These are phyloP conservation scores for Purpureocillium takamizusanense DNA, from an alignment of 2,329 filamentous ascomycete species.

Conservation along the genomic window DNA sequence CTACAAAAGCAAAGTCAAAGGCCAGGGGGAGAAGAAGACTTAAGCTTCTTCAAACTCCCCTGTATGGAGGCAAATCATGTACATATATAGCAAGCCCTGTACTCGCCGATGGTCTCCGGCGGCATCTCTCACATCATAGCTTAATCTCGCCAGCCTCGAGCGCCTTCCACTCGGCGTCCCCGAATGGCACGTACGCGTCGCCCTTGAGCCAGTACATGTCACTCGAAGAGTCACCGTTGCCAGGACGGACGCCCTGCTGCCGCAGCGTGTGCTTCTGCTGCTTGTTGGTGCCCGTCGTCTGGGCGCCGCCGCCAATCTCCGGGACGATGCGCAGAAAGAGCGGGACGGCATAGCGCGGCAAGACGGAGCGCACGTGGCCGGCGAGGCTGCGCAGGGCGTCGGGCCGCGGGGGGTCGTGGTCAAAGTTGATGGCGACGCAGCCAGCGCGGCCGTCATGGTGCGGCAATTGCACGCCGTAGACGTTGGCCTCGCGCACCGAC, in stretches of 20 bases:
- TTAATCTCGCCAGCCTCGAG: slow-evolving; percentile 62
- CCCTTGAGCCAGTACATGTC: slow-evolving; percentile 58
- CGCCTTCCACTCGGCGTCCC: slow-evolving; percentile 56
- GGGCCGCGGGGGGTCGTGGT: slow-evolving; percentile 33
- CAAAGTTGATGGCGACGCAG: slow-evolving; percentile 61
- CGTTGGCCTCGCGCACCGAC: slow-evolving; percentile 67
- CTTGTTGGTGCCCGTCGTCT: slow-evolving; percentile 78
- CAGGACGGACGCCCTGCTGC: slow-evolving; percentile 64
- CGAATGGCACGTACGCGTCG: slow-evolving; percentile 60
- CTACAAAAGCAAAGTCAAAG: too few relatives aligned
- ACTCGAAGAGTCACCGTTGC: slow-evolving; percentile 20
- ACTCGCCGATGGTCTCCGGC: too few relatives aligned
- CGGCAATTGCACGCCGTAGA: slow-evolving; percentile 74
- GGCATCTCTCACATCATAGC: too few relatives aligned
- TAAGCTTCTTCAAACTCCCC: too few relatives aligned
- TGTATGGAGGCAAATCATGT: too few relatives aligned
- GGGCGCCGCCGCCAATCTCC: slow-evolving; percentile 42
- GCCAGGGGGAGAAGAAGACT: too few relatives aligned
- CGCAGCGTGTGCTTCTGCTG: slow-evolving; percentile 72
- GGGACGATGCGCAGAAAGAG: slow-evolving; percentile 64
- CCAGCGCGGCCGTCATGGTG: slow-evolving; percentile 78
- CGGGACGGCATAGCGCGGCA: slow-evolving; percentile 70
- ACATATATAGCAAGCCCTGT: too few relatives aligned
- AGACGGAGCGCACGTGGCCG: slow-evolving; percentile 40
- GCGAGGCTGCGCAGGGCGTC: slow-evolving; percentile 51